Evolutionary conservation across 495 filamentous ascomycete genomes (phyloP), one percentile per base, ranked within the genome.

Genomic region (Lepidopterella palustris): DNA sequence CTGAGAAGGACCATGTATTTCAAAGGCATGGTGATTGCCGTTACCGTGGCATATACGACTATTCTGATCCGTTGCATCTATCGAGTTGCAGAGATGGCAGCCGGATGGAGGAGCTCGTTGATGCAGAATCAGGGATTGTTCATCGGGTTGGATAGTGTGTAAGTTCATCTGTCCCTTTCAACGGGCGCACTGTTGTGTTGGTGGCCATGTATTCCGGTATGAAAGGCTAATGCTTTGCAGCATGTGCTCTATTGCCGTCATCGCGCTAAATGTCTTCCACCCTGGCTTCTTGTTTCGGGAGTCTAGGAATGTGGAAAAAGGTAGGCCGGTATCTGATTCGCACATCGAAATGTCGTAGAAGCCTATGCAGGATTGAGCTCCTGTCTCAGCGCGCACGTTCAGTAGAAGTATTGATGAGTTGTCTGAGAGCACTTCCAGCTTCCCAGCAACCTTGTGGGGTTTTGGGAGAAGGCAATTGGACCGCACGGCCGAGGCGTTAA

Each of bases 41-140:
- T 85, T 39, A 60, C 75, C 5, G 71, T 79, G 28, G 84, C 85
- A 10, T 89, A 82, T 65, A 25, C 78, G 13, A 81, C 79, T 6
- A 82, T 88, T 31, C 65, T 88, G 65, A 79, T 83, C 31, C 74
- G 85, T 57, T 89, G 86, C 66, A 80, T 87, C 53, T 87, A 87
- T 65, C 82, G 85, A 11, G 32, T 87, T 45, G 80, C 80, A 0
- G 82, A 86, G 69, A 85, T 87, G 81, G 78, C 80, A 4, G 84
- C 82, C 9, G 86, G 86, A 10, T 89, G 84, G 84, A 82, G 82
- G 4, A 85, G 81, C 67, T 66, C 75, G 0, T 76, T 87, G 61
- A 88, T 87, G 84, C 83, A 82, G 62, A 79, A 84, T 59, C 81
- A 88, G 71, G 64, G 75, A 23, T 78, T 80, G 18, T 87, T 88